A percentile compares a stretch with the other conserved stretches of the same genome.
Evolutionary conservation across 1,139 yeast species (phyloP).

Genomic region (Pichia sp.): DNA sequence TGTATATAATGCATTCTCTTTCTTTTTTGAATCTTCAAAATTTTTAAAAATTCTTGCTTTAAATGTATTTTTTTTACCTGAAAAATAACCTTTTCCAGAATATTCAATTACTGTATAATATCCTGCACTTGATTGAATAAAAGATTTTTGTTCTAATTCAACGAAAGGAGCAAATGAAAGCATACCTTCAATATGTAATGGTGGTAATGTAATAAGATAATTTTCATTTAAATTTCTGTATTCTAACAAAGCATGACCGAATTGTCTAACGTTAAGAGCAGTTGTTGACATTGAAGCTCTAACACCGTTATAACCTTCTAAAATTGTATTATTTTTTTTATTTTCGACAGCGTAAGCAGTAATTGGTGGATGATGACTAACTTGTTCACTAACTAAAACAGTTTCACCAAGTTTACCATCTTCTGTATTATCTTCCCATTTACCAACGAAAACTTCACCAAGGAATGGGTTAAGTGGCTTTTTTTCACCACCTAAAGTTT

Average conservation of each 20-base stretch:
- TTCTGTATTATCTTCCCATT: constrained; percentile 55
- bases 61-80: constrained; percentile 92
- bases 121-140: constrained; percentile 77
- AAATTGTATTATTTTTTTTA: constrained; percentile 56
- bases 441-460: constrained; percentile 88
- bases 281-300: constrained; percentile 79
- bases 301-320: constrained; percentile 87
- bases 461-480: constrained; percentile 92
- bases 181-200: constrained; percentile 92
- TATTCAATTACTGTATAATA: constrained; percentile 69
- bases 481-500: constrained; percentile 86
- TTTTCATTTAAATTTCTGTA: constrained; percentile 55
- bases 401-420: constrained; percentile 58
- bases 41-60: constrained; percentile 73
- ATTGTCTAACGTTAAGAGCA: constrained; percentile 78
- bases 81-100: constrained; percentile 88
- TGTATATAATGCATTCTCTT: constrained; percentile 67
- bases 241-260: constrained; percentile 78
- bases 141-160: constrained; percentile 80
- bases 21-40: constrained; percentile 40
- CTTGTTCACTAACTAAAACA: constrained; percentile 77
- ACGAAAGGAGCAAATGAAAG: constrained; percentile 80
- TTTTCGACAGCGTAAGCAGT: constrained; percentile 81
- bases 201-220: constrained; percentile 83
- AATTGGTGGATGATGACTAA: constrained; percentile 92